Evolutionary conservation across 495 filamentous ascomycete species (phyloP), one percentile per base, ranked within the genome.

Genomic region (Copromyces sp.): DNA sequence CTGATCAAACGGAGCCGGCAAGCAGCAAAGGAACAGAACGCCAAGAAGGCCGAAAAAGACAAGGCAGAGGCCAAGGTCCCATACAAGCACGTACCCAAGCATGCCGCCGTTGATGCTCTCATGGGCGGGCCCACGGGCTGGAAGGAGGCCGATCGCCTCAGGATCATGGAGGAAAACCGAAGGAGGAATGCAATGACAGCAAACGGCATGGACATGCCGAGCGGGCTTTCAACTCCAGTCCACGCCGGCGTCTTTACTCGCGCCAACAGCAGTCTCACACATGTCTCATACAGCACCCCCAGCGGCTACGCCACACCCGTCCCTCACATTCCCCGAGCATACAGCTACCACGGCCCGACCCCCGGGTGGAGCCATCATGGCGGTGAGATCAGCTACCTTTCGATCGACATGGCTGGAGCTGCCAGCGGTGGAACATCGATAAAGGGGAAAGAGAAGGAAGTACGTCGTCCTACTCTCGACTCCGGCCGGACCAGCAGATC

Each of bases 21-120:
- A 74, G 84, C 84, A 53, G 86, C 85, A 37, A 86, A 86, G 75
- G 83, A 88, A 53, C 81, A 85, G 68, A 80, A 72, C 35, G 82
- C 82, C 7, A 83, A 87, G 78, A 77, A 79, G 69, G 83, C 74
- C 69, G 80, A 82, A 76, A 82, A 79, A 78, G 77, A 78, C 17
- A 83, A 84, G 75, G 73, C 80, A 32, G 80, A 83, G 75, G 71
- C 73, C 45, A 85, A 85, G 75, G 29, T 78, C 37, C 83, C 84
- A 20, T 89, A 89, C 76, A 83, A 78, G 72, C 87, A 89, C 73
- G 76, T 88, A n/a, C 85, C 86, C 32, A 87, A 81, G 39, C 87
- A 89, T 79, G 87, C 87, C 47, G 86, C 85, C 69, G 76, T 81
- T 45, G 87, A 91, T 75, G 85, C 89, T 68, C 70, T 89, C 47